A percentile compares a stretch with the other conserved stretches of the same genome.
These are phyloP conservation scores for Clarireedia paspali DNA, from an alignment of 2,329 filamentous ascomycete species.

Conservation along the genomic window DNA sequence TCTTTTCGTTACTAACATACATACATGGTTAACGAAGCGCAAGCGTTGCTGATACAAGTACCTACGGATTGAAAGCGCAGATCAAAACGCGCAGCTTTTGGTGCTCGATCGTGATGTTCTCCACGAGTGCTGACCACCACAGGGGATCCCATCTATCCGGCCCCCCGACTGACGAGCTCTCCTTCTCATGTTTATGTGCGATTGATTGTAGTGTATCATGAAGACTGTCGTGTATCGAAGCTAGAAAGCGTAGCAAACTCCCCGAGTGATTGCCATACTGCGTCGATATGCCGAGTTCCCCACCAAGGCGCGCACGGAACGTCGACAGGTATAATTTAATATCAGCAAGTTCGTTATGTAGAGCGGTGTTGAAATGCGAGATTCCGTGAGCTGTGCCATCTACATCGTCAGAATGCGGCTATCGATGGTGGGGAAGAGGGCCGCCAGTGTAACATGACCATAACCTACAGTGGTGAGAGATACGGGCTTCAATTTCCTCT, in stretches of 20 bases:
- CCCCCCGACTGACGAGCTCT: not conserved
- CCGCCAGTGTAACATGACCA: not conserved
- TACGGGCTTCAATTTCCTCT: not conserved
- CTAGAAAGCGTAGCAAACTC: not conserved
- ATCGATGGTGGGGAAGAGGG: not conserved
- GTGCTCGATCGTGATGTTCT: not conserved
- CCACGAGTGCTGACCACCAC: too few species aligned
- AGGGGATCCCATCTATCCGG: not conserved
- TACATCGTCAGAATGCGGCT: not conserved
- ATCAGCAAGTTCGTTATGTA: not conserved
- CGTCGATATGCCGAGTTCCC: not conserved
- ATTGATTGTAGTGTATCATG: not conserved
- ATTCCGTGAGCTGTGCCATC: not conserved
- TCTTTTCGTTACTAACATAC: not conserved
- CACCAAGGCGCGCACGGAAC: not conserved
- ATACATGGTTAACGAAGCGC: not conserved
- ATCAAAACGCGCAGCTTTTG: conserved; percentile 2
- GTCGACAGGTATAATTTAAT: not conserved
- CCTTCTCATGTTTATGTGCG: not conserved
- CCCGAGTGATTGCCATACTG: not conserved
- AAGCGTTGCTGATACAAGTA: not conserved
- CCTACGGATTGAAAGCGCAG: conserved; percentile 3
- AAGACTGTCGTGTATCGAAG: not conserved
- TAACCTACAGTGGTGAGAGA: not conserved
- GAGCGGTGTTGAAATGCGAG: not conserved